Base-by-base conservation (phyloP, 306 rosid genomes). In the Clitoria ternatea region DNA sequence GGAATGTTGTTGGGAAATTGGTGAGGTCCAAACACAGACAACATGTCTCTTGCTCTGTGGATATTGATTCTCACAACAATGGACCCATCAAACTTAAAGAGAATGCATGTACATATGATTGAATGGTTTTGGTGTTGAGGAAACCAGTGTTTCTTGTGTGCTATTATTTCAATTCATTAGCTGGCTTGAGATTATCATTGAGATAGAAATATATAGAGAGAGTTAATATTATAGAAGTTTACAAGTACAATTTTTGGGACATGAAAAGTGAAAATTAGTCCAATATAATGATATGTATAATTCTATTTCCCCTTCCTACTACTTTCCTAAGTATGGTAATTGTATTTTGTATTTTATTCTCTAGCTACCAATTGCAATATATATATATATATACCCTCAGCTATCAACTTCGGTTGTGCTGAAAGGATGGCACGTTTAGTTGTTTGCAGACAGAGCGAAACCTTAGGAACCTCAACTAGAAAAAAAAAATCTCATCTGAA, bases 1-100 rank as follows among this genome's bases (percentile, higher is more conserved):
- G 92, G 13, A 64, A 75, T 74, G 87, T 88, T 39, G 88, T 88
- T 15, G 91, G 96, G 72, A 81, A 82, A 89, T 63, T 93, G 79
- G 98, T 90, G 66, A 88, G 59, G 49, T 77, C 94, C 18, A 88
- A 61, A 65, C 94, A 90, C 61, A 63, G 53, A 18, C 78, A 56
- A 40, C 90, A 2, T 32, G 57, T 87, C 4, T 71, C 88, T 22
- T 88, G 96, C 57, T 81, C 87, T 7, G 57, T 88, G 19, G 69
- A 40, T 32, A 15, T 90, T 29, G 77, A 80, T 74, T 72, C 89
- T 5, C 85, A 44, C 26, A 83, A 47, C 62, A 79, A 66, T 57
- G 74, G 79, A 69, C 84, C 89, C 37, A 75, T 87, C 78, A 87
- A 80, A 74, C 76, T 85, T 19, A 77, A 85, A 67, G 74, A 79